Evolutionary conservation across 2,329 filamentous ascomycete genomes (phyloP).

Genomic region (Paraconiothyrium brasiliense): DNA sequence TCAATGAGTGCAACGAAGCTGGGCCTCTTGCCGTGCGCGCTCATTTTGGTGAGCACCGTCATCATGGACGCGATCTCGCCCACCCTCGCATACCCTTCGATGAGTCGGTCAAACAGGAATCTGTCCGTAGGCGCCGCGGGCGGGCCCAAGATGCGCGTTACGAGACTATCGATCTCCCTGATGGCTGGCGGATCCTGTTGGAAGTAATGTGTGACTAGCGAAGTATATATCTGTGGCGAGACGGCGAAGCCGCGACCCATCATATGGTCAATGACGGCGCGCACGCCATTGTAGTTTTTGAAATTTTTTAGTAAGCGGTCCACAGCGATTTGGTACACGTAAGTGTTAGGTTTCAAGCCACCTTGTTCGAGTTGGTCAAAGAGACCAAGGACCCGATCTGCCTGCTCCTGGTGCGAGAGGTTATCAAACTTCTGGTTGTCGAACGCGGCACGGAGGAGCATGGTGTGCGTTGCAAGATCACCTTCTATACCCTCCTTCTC

Average conservation of each 20-base stretch:
- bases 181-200: slow-evolving; percentile 66
- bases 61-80: slow-evolving; percentile 61
- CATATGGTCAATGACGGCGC: slow-evolving; percentile 72
- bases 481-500: slow-evolving; percentile 62
- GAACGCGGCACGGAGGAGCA: slow-evolving; percentile 70
- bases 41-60: slow-evolving; percentile 52
- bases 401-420: slow-evolving; percentile 60
- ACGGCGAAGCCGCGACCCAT: slow-evolving; percentile 60
- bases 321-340: slow-evolving; percentile 76
- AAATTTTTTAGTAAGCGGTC: slow-evolving; percentile 66
- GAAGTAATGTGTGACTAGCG: slow-evolving; percentile 75
- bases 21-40: slow-evolving; percentile 51
- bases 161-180: slow-evolving; percentile 66
- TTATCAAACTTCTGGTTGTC: slow-evolving; percentile 58
- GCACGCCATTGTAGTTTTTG: slow-evolving; percentile 61
- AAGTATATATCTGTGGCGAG: slow-evolving; percentile 76
- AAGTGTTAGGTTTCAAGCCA: slow-evolving; percentile 67
- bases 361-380: slow-evolving; percentile 64
- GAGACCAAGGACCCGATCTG: slow-evolving; percentile 61
- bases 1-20: slow-evolving; percentile 53
- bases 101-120: slow-evolving; percentile 74
- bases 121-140: slow-evolving; percentile 56
- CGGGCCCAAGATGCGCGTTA: slow-evolving; percentile 55
- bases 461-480: slow-evolving; percentile 76
- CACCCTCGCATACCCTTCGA: slow-evolving; percentile 70